Evolutionary conservation across 2,329 filamentous ascomycete genomes (phyloP), one percentile per base, ranked within the genome.

Genomic region (Claviceps sp.): DNA sequence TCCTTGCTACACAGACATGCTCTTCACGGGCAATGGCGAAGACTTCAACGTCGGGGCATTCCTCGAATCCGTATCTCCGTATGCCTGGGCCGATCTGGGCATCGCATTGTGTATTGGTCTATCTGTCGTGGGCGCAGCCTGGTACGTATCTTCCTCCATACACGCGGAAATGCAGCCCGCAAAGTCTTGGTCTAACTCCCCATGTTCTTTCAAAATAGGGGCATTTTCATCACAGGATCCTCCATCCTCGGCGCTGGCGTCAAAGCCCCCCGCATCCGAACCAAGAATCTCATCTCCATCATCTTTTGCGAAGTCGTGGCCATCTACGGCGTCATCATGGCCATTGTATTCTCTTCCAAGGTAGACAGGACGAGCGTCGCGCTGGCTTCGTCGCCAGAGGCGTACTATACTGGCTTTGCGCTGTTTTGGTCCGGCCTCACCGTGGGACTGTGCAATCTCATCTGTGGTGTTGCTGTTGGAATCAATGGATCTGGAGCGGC

Each of bases 301-400:
- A 97, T 98, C 73, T 98, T 98, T 74, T 98, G 93, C 76, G 93
- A 98, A 74, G 93, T 98, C 65, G 93, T 98, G 64, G 93, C 93
- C 70, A 98, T 98, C 70, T 98, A 98, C 78, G 94, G 94, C 63
- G 91, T 98, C 71, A 98, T 98, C 73, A 98, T 98, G 89, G 86
- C 90, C 62, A 98, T 98, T 67, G 86, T 98, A 63, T 97, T 97
- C 75, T 94, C 90, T 45, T 79, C 90, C 56, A 95, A 96, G 71
- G 73, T 98, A 61, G 78, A 79, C 61, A 68, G 77, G 52, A 78
- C 93, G 34, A 65, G 74, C 44, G 77, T 77, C 52, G 79, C 84
- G 41, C 76, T 77, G 18, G 69, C 89, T 34, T 86, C 85, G 71
- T 85, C 85, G 13, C 81, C 79, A 50, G 82, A 81, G 66, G 88